These are phyloP conservation scores for Pyrus communis DNA, from an alignment of 306 rosid genomes.

Conservation along the genomic window DNA sequence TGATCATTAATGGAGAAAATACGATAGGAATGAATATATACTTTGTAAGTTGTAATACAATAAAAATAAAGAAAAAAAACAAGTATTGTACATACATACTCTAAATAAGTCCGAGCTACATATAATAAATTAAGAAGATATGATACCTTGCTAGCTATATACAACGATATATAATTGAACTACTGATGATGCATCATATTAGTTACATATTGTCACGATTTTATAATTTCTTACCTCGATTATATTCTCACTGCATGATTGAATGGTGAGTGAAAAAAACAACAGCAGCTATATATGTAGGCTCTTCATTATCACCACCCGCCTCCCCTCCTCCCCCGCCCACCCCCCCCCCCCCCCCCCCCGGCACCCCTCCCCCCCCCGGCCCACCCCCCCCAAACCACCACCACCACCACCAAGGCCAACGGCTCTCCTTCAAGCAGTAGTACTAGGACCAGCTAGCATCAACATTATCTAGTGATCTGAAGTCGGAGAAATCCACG, in stretches of 20 bases:
- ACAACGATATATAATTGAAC: neutral
- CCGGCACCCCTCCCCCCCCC: no score
- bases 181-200: neutral
- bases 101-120: neutral
- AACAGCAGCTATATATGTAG: neutral
- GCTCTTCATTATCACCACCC: constrained; percentile 24
- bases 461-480: constrained; percentile 24
- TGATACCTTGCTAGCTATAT: neutral
- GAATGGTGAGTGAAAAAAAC: constrained; percentile 10
- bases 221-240: neutral
- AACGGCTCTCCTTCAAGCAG: constrained; percentile 8
- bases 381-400: no score
- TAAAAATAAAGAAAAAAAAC: neutral
- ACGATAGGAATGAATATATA: neutral
- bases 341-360: no score
- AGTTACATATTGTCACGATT: neutral
- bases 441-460: neutral
- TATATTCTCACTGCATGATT: constrained; percentile 19
- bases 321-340: no score
- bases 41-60: neutral
- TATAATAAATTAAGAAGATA: neutral
- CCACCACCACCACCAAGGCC: constrained; percentile 23
- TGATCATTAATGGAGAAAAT: neutral
- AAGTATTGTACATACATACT: neutral
- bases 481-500: constrained; percentile 65